phyloP scores from a whole-genome alignment of 164 flowering plant genomes.

The Vitis riparia region DNA sequence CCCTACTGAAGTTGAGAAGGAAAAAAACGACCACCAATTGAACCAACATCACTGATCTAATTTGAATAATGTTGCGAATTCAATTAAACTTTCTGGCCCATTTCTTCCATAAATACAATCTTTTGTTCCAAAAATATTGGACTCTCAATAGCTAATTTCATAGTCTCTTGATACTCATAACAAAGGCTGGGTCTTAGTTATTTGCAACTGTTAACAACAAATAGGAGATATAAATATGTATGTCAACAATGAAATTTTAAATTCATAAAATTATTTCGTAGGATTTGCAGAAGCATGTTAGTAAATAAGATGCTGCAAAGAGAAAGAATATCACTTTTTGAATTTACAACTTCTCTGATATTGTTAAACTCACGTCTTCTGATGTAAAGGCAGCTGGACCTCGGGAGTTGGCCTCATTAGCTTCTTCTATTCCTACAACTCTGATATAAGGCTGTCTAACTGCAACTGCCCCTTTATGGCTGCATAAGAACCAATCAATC shows the following conservation, averaged over 20 bases:
- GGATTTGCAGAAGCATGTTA: background rate
- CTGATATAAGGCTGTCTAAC: slow-evolving; percentile 96
- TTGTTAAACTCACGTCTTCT: slow-evolving; percentile 62
- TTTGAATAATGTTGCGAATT: no score
- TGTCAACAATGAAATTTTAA: background rate
- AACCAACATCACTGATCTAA: no score
- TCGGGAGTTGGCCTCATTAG: slow-evolving; percentile 69
- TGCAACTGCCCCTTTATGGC: slow-evolving; percentile 97
- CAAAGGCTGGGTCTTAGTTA: background rate
- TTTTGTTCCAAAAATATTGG: no score
- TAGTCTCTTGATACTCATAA: background rate
- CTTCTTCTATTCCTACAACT: slow-evolving; percentile 92
- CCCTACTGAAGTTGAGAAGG: no score
- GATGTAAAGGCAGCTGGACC: slow-evolving; percentile 72
- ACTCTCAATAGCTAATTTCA: background rate
- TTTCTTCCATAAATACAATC: no score
- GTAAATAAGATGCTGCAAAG: background rate
- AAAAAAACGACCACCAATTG: no score
- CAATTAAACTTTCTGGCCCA: no score
- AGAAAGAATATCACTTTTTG: background rate
- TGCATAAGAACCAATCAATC: slow-evolving; percentile 30
- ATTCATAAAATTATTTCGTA: background rate
- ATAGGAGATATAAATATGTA: background rate
- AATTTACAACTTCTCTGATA: background rate
- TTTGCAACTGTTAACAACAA: background rate